A percentile compares a stretch with the other conserved stretches of the same genome.
Conservation (phyloP, 495 filamentous ascomycete genomes). For the Usnea hakonensis region DNA sequence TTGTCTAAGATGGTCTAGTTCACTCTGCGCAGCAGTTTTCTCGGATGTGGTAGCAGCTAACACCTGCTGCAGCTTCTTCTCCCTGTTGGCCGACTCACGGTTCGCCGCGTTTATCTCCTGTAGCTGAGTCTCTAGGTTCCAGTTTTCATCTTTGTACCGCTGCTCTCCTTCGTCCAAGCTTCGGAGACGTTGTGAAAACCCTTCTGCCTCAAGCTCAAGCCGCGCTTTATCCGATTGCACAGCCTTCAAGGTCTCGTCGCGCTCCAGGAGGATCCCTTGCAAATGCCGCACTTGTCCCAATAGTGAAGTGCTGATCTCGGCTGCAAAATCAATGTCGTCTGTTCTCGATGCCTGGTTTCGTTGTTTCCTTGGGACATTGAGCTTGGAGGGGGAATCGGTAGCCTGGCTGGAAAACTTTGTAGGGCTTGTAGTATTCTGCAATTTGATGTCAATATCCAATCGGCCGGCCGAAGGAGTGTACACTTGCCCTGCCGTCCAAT, state of each 20-base stretch:
- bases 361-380: constrained; percentile 77
- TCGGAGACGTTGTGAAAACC: constrained; percentile 68
- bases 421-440: constrained; percentile 60
- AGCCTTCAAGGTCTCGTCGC: constrained; percentile 75
- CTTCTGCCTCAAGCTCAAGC: constrained; percentile 74
- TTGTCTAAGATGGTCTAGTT: constrained; percentile 81
- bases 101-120: constrained; percentile 67
- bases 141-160: constrained; percentile 95
- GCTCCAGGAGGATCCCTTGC: constrained; percentile 72
- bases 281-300: constrained; percentile 83
- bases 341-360: constrained; percentile 82
- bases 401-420: constrained; percentile 78
- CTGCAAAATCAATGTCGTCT: constrained; percentile 92
- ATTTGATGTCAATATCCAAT: background rate
- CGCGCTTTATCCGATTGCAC: constrained; percentile 63
- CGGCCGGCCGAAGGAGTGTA: background rate
- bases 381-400: constrained; percentile 81
- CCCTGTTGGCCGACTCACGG: constrained; percentile 66
- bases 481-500: constrained; percentile 36
- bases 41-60: constrained; percentile 62
- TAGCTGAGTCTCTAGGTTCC: constrained; percentile 83
- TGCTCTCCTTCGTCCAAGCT: constrained; percentile 86
- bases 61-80: constrained; percentile 66
- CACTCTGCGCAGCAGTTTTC: constrained; percentile 66
- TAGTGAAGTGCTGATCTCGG: constrained; percentile 87